Evolutionary conservation across 2,329 filamentous ascomycete genomes (phyloP).

Genomic region (Rhinocladiella similis): DNA sequence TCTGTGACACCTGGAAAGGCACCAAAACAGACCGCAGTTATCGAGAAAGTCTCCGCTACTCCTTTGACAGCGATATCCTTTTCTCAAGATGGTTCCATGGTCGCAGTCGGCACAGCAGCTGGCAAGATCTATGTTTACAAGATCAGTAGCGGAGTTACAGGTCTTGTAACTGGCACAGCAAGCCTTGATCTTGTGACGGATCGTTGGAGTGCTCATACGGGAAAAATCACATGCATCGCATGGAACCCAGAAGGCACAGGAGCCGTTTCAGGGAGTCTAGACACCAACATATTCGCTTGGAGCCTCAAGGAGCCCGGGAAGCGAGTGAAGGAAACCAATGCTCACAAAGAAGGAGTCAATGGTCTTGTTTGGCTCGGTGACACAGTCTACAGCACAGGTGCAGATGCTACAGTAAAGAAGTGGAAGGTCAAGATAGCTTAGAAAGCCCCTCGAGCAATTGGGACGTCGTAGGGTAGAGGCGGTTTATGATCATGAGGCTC

Average conservation of each 20-base stretch:
- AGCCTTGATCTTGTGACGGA: conserved; percentile 69
- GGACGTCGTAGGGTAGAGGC: neutral
- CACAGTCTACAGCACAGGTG: conserved; percentile 73
- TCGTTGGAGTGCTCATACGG: conserved; percentile 69
- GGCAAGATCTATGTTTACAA: conserved; percentile 88
- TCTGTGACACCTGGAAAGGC: conserved; percentile 55
- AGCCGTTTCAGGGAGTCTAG: conserved; percentile 79
- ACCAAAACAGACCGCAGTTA: conserved; percentile 55
- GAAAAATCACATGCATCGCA: conserved; percentile 64
- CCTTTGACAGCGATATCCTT: conserved; percentile 80
- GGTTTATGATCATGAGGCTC: conserved; percentile 6
- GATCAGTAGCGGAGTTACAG: conserved; percentile 54
- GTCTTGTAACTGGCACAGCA: conserved; percentile 20
- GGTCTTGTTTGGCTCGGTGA: conserved; percentile 78
- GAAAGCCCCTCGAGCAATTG: conserved; percentile 30
- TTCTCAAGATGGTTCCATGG: conserved; percentile 70
- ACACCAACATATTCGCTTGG: conserved; percentile 93
- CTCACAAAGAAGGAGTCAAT: conserved; percentile 94
- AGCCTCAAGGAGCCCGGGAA: conserved; percentile 80
- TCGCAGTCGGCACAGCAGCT: conserved; percentile 79
- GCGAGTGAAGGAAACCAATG: conserved; percentile 79
- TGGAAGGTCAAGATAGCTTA: conserved; percentile 61
- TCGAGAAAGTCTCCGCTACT: conserved; percentile 66
- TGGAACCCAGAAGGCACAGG: conserved; percentile 80
- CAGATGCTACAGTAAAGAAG: conserved; percentile 86